Base-by-base conservation (phyloP, 148 eudicot genomes). In the Pouteria glomerata region DNA sequence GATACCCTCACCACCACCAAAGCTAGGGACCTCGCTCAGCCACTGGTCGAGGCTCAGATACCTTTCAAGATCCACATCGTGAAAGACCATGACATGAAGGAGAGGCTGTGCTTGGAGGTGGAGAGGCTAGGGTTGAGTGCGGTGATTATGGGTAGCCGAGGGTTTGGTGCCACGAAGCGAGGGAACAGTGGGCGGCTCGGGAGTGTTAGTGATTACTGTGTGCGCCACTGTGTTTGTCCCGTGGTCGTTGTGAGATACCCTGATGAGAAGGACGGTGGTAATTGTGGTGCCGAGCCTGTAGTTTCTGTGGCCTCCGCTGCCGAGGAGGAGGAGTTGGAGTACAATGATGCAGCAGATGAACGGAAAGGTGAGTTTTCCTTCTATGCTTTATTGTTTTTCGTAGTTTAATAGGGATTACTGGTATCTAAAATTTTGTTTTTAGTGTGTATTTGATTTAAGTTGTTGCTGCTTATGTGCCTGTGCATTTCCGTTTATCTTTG, bases 121-220 rank as follows among this genome's bases (percentile, higher is more conserved):
- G 97, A 92, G 88, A 84, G 97, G 88, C 63, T 87, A 45, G 97
- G 97, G 1, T 80, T 92, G 59, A 85, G 87, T 69, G 90, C 95
- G 23, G 87, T 92, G 58, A 89, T 92, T 11, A 89, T 92, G 97
- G 97, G 97, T 50, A 92, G 97, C 79, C 77, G 97, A n/a, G 97
- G 97, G 13, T 87, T 92, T 74, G 97, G 97, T 47, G 97, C 97
- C 6, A 75, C 86, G 6, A 89, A 76, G 81, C 74, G 81, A 31
- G 89, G 82, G 71, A 77, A 78, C 64, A 81, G 77, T 62, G 92
- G 89, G 29, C 76, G 97, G 84, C 85, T 92, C 44, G 97, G 97
- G 66, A 92, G 97, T 75, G 97, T 92, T 1, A 92, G 97, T 74
- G 97, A 92, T 81, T 92, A 92, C 69, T 92, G 97, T 59, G 97